phyloP scores from a whole-genome alignment of 257 asterid species.

The Penstemon newberryi region DNA sequence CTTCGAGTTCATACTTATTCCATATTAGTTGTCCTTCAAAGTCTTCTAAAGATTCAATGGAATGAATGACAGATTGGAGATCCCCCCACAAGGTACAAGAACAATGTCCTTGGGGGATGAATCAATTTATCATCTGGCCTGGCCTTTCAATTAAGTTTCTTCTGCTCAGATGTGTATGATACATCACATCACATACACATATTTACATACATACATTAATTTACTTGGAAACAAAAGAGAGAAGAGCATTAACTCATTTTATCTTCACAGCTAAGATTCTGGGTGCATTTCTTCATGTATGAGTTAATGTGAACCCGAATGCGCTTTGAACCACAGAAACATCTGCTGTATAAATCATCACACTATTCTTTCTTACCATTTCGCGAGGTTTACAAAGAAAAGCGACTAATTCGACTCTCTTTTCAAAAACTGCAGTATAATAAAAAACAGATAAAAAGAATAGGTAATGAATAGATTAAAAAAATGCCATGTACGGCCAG shows the following conservation, averaged over 20 bases:
- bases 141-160: slow-evolving; percentile 38
- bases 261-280: slow-evolving; percentile 33
- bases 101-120: slow-evolving; percentile 50
- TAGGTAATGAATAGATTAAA: slow-evolving; percentile 27
- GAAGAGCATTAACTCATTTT: slow-evolving; percentile 1
- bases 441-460: slow-evolving; percentile 32
- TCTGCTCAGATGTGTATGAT: slow-evolving; percentile 35
- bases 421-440: slow-evolving; percentile 33
- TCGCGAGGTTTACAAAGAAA: no score
- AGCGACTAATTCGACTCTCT: background rate
- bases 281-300: background rate
- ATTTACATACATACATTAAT: slow-evolving; percentile 15
- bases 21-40: background rate
- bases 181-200: slow-evolving; percentile 32
- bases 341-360: background rate
- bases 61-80: slow-evolving; percentile 11
- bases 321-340: slow-evolving; percentile 26
- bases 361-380: background rate
- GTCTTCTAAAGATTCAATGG: background rate
- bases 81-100: slow-evolving; percentile 11
- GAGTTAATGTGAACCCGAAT: slow-evolving; percentile 20
- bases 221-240: slow-evolving; percentile 16
- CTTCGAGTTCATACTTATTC: background rate
- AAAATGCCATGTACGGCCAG: slow-evolving; percentile 47
- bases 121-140: slow-evolving; percentile 35